phyloP scores from a whole-genome alignment of 495 filamentous ascomycete species.

The Penicillium antarcticum region DNA sequence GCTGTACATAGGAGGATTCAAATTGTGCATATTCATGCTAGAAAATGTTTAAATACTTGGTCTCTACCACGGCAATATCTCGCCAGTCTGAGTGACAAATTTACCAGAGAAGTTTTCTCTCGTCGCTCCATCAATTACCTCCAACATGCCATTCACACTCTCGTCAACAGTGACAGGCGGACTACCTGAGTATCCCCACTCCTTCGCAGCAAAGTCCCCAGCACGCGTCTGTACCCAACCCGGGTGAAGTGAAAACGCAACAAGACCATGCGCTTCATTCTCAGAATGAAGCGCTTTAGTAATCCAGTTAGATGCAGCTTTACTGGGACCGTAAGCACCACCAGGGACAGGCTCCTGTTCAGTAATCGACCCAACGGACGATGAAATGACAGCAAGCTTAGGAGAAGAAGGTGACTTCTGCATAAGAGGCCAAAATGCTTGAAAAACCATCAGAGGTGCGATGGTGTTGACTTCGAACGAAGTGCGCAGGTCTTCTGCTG shows the following conservation, averaged over 20 bases:
- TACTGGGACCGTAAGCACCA: constrained; percentile 35
- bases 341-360: constrained; percentile 24
- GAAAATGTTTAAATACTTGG: too few relatives aligned
- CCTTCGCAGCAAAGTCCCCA: constrained; percentile 34
- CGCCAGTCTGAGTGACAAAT: constrained; percentile 18
- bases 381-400: constrained; percentile 28
- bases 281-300: constrained; percentile 26
- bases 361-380: constrained; percentile 21
- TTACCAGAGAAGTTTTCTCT: constrained; percentile 37
- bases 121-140: constrained; percentile 31
- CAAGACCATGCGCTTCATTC: constrained; percentile 31
- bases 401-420: constrained; percentile 22
- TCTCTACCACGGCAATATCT: constrained; percentile 11
- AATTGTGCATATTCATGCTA: too few relatives aligned
- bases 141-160: constrained; percentile 27
- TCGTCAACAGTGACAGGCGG: constrained; percentile 30
- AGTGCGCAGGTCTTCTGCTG: constrained; percentile 21
- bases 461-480: constrained; percentile 39
- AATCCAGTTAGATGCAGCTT: constrained; percentile 37
- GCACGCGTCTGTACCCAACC: constrained; percentile 42
- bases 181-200: constrained; percentile 9
- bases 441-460: constrained; percentile 34
- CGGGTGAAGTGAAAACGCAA: constrained; percentile 24
- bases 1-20: too few relatives aligned
- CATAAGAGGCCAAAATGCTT: constrained; percentile 36